Percentiles rank a stretch among this genome's conserved stretches.
phyloP scores from a whole-genome alignment of 176 grass and related monocot genomes.

The Oryza glaberrima region DNA sequence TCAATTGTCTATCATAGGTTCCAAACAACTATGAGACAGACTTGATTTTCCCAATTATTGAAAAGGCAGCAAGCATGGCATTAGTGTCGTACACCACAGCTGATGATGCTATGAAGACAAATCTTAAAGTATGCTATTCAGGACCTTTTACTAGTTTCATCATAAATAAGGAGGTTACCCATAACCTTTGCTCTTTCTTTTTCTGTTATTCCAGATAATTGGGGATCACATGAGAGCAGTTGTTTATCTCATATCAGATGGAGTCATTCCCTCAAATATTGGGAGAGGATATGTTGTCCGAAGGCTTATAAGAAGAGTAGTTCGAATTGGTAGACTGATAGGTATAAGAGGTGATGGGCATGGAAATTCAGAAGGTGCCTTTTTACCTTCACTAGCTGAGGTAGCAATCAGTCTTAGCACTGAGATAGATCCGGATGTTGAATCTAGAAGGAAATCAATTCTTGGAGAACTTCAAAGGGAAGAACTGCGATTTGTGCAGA shows the following conservation, averaged over 20 bases:
- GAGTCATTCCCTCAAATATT: constrained; percentile 92
- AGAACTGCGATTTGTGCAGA: constrained; percentile 93
- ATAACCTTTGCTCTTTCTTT: constrained; percentile 31
- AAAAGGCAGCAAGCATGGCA: constrained; percentile 82
- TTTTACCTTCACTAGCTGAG: constrained; percentile 77
- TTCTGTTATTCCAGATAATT: constrained; percentile 70
- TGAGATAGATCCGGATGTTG: constrained; percentile 84
- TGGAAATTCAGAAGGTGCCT: constrained; percentile 63
- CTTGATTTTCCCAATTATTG: constrained; percentile 92
- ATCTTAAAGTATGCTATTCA: constrained; percentile 72
- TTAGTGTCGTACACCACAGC: constrained; percentile 64
- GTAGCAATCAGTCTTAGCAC: constrained; percentile 72
- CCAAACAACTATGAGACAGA: constrained; percentile 99
- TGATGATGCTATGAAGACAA: constrained; percentile 67
- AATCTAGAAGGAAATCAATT: constrained; percentile 61
- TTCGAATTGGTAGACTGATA: constrained; percentile 81
- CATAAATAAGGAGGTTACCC: constrained; percentile 5
- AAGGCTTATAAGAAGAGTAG: constrained; percentile 97
- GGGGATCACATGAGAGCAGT: constrained; percentile 97
- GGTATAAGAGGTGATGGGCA: constrained; percentile 78
- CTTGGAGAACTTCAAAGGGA: constrained; percentile 91
- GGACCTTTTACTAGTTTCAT: constrained; percentile 27
- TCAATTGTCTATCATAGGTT: constrained; percentile 56
- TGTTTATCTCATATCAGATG: constrained; percentile 99
- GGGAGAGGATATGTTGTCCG: constrained; percentile 96